Evolutionary conservation across 1,284 basidiomycete genomes (phyloP).

Genomic region (Phylloboletellus chloephorus): DNA sequence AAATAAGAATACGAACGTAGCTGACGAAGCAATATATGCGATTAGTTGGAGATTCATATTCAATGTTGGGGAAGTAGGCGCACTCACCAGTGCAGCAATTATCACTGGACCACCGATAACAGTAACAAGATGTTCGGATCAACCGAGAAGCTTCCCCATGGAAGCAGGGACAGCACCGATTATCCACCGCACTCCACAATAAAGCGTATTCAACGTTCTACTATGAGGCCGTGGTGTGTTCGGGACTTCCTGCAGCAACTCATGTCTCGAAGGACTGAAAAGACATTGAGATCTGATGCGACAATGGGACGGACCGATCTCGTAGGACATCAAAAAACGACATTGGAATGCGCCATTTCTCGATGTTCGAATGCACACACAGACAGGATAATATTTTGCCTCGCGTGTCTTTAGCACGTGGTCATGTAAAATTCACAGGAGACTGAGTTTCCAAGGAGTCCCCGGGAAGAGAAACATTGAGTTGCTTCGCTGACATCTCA

Average conservation of each 20-base stretch:
- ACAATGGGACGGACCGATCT: slow-evolving; percentile 21
- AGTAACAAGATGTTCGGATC: slow-evolving; percentile 12
- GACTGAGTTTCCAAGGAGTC: slow-evolving; percentile 17
- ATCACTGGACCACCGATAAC: slow-evolving; percentile 21
- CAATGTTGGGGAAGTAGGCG: neutral
- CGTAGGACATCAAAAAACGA: slow-evolving; percentile 21
- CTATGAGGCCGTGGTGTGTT: slow-evolving; percentile 21
- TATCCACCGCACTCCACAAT: slow-evolving; percentile 27
- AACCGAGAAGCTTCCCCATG: neutral
- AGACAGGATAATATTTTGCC: slow-evolving; percentile 23
- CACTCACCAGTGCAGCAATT: slow-evolving; percentile 21
- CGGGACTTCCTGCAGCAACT: slow-evolving; percentile 26
- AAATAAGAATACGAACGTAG: slow-evolving; percentile 24
- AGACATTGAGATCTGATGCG: neutral
- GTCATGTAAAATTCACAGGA: slow-evolving; percentile 18
- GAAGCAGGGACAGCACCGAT: slow-evolving; percentile 17
- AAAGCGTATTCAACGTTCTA: slow-evolving; percentile 20
- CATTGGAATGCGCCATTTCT: slow-evolving; percentile 18
- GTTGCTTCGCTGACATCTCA: slow-evolving; percentile 7
- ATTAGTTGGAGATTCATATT: slow-evolving; percentile 12
- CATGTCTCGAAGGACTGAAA: slow-evolving; percentile 26
- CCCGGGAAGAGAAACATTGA: slow-evolving; percentile 16
- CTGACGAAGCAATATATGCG: slow-evolving; percentile 17
- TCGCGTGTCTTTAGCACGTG: neutral
- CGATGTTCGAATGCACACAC: slow-evolving; percentile 16